Evolutionary conservation across 371 early-diverging fungal genomes (phyloP), one percentile per base, ranked within the genome.

Genomic region (Mortierella sp.): DNA sequence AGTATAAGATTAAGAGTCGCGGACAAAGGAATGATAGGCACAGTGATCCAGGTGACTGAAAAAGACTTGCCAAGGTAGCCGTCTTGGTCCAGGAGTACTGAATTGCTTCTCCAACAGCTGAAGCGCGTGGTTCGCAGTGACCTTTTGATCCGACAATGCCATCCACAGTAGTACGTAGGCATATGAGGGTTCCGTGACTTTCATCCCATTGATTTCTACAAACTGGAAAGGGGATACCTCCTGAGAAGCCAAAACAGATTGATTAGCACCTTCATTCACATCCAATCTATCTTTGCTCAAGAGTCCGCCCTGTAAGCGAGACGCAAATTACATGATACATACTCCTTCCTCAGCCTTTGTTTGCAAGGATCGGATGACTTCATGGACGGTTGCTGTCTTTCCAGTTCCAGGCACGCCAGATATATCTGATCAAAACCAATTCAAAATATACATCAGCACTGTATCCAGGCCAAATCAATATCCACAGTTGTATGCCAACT

Each of bases 391-490:
- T 0, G 97, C 98, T 0, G 99, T 99, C 80, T 99, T 99, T 43
- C 99, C 99, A 4, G 99, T 98, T 1, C 99, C 99, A 0, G 98
- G 97, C 0, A 97, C 95, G 4, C 98, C 97, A n/a, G 96, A 94
- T 18, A 98, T 92, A 76, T 96, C 90, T 90, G 34, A 34, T 34
- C 10, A 10, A 50, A n/a, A 13, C 5, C 19, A 24, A n/a, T 14
- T 4, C 9, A 43, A 9, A 43, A 16, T 19, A 43, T 16, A 14
- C 9, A 31, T 45, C 8, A 55, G 45, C 24, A 26, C 43, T 50
- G n/a, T 28, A 50, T 24, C 21, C 21, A 21, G 27, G 51, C 10
- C 13, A 18, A 8, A 50, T 21, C 4, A 14, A 50, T 2, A 16
- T n/a, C 16, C 14, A 30, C 5, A 4, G 18, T 9, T 24, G 8